Evolutionary conservation across 306 rosid species (phyloP).

Genomic region (Cucumis hystrix): DNA sequence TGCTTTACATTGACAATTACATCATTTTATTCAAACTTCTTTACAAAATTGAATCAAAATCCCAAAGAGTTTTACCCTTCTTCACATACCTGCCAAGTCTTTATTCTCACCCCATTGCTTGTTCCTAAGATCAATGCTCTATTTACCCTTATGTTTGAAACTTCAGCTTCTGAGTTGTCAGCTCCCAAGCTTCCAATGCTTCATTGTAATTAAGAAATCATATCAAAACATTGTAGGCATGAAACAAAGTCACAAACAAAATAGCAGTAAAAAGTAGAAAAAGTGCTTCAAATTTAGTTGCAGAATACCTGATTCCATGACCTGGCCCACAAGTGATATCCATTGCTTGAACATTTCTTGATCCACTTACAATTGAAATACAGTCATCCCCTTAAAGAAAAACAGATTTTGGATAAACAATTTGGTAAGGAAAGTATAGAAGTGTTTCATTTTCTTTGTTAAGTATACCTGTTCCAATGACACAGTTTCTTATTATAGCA

Average conservation of each 20-base stretch:
- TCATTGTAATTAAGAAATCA: neutral
- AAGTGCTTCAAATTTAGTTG: neutral
- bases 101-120: constrained; percentile 73
- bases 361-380: constrained; percentile 81
- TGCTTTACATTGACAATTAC: neutral
- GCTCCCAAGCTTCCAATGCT: constrained; percentile 90
- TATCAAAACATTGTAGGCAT: neutral
- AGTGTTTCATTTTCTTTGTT: neutral
- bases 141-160: constrained; percentile 46
- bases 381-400: constrained; percentile 66
- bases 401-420: neutral
- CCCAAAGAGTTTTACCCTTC: neutral
- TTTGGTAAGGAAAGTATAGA: neutral
- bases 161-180: constrained; percentile 38
- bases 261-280: neutral
- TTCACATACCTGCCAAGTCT: constrained; percentile 76
- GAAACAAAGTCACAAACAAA: neutral
- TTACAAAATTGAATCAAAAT: neutral
- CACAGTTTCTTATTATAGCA: constrained; percentile 25
- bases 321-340: constrained; percentile 76
- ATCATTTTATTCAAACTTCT: neutral
- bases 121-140: constrained; percentile 47
- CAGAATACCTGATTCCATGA: constrained; percentile 72
- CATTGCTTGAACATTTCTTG: constrained; percentile 35
- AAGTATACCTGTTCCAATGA: constrained; percentile 48